Evolutionary conservation across 2,329 filamentous ascomycete genomes (phyloP).

Genomic region (Dothiorella sarmentorum): DNA sequence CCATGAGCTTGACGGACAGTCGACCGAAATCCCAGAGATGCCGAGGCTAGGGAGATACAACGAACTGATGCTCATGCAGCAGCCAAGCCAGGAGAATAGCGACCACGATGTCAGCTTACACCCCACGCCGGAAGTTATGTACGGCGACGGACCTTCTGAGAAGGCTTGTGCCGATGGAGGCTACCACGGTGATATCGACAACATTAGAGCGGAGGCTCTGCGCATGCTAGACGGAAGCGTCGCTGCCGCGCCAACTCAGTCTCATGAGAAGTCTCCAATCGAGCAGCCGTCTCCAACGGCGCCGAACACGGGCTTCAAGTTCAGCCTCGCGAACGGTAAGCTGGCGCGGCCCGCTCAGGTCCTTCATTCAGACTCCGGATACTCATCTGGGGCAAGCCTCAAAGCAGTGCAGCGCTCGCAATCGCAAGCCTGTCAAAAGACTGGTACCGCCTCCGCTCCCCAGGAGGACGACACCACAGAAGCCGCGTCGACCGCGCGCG

Average conservation of each 20-base stretch:
- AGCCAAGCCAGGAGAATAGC: background rate
- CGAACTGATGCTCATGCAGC: background rate
- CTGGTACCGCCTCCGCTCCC: background rate
- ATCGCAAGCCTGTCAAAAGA: background rate
- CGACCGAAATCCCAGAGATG: background rate
- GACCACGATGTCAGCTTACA: background rate
- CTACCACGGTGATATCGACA: background rate
- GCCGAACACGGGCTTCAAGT: background rate
- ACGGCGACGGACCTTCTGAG: background rate
- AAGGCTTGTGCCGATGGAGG: background rate
- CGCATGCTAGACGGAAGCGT: conserved; percentile 27
- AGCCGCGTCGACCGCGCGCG: background rate
- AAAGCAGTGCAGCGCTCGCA: conserved; percentile 3
- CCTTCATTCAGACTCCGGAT: conserved; percentile 37
- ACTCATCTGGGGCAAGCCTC: conserved; percentile 37
- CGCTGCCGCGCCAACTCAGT: conserved; percentile 18
- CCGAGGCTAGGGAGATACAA: background rate
- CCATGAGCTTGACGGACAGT: background rate
- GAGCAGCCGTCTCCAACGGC: background rate
- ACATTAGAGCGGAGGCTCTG: conserved; percentile 23
- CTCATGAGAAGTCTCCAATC: background rate
- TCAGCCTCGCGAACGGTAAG: background rate
- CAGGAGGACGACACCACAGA: background rate
- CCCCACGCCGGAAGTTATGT: background rate
- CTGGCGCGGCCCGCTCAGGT: conserved; percentile 1